Evolutionary conservation across 106 monocot genomes (phyloP).

Genomic region (Dendrobium catenatum): DNA sequence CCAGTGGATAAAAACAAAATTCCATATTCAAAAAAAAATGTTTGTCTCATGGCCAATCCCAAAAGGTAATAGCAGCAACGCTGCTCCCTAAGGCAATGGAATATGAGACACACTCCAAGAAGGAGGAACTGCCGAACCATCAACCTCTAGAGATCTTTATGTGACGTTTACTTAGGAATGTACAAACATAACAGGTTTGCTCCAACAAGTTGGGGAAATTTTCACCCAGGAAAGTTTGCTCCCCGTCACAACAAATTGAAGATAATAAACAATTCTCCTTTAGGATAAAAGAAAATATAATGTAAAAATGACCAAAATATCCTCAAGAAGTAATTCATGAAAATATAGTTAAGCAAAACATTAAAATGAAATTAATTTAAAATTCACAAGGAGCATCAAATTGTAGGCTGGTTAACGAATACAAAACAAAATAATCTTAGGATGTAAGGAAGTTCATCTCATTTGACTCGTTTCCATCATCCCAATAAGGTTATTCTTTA

Average conservation of each 20-base stretch:
- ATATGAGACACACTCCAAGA: slow-evolving; percentile 16
- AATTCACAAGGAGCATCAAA: too few species aligned
- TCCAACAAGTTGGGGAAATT: slow-evolving; percentile 20
- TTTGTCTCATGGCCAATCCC: slow-evolving; percentile 32
- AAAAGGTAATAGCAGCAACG: slow-evolving; percentile 21
- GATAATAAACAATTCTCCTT: background rate
- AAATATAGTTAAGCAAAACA: too few species aligned
- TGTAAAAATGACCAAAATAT: background rate
- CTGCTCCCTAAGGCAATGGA: slow-evolving; percentile 19
- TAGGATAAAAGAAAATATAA: background rate
- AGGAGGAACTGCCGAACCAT: slow-evolving; percentile 7
- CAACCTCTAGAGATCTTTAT: slow-evolving; percentile 33
- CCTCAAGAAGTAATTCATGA: too few species aligned
- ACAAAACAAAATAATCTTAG: too few species aligned
- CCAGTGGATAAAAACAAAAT: background rate
- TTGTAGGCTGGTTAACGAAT: too few species aligned
- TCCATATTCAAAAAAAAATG: slow-evolving; percentile 8
- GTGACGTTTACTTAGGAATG: slow-evolving; percentile 36
- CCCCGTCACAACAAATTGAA: background rate
- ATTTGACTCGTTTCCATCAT: too few species aligned
- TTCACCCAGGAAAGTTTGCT: slow-evolving; percentile 1
- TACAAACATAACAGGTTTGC: slow-evolving; percentile 39
- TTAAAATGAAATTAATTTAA: too few species aligned
- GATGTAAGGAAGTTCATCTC: too few species aligned
- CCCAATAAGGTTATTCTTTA: too few species aligned